Evolutionary conservation across 2,329 filamentous ascomycete species (phyloP).

Genomic region (Trichothecium roseum): DNA sequence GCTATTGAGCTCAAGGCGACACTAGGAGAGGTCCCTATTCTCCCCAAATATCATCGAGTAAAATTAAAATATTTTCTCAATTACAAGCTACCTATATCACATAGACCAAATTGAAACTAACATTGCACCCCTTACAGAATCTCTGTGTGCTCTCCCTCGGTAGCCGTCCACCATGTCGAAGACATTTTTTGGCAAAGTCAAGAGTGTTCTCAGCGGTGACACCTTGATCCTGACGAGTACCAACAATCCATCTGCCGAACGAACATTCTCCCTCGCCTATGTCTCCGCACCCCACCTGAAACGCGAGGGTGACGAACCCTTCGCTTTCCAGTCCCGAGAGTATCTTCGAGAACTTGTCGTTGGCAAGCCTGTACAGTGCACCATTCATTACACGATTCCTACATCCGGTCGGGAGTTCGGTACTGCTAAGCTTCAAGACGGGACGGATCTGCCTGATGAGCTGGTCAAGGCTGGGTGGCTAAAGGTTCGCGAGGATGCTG

Average conservation of each 20-base stretch:
- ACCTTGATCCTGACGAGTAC: conserved; percentile 76
- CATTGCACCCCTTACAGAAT: too few relatives aligned
- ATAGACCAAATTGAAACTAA: too few relatives aligned
- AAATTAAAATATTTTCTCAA: too few relatives aligned
- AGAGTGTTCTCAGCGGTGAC: conserved; percentile 90
- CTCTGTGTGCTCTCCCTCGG: neutral
- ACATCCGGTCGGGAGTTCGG: conserved; percentile 83
- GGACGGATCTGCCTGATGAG: conserved; percentile 68
- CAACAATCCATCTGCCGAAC: conserved; percentile 73
- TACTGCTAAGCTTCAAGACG: conserved; percentile 64
- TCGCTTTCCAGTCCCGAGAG: conserved; percentile 90
- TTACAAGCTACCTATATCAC: too few relatives aligned
- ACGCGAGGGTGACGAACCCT: conserved; percentile 85
- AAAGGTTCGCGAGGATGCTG: conserved; percentile 88
- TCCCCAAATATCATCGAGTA: too few relatives aligned
- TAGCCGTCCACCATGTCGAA: conserved; percentile 33
- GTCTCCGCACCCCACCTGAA: conserved; percentile 79
- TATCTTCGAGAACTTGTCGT: conserved; percentile 76
- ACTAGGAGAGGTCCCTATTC: too few relatives aligned
- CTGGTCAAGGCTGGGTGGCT: conserved; percentile 83
- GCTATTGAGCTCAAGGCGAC: too few relatives aligned
- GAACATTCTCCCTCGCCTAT: conserved; percentile 82
- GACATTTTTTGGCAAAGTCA: conserved; percentile 64
- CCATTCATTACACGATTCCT: conserved; percentile 78
- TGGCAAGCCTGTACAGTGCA: conserved; percentile 79